Evolutionary conservation across 495 filamentous ascomycete genomes (phyloP), one percentile per base, ranked within the genome.

Genomic region (Daldinia caldariorum): DNA sequence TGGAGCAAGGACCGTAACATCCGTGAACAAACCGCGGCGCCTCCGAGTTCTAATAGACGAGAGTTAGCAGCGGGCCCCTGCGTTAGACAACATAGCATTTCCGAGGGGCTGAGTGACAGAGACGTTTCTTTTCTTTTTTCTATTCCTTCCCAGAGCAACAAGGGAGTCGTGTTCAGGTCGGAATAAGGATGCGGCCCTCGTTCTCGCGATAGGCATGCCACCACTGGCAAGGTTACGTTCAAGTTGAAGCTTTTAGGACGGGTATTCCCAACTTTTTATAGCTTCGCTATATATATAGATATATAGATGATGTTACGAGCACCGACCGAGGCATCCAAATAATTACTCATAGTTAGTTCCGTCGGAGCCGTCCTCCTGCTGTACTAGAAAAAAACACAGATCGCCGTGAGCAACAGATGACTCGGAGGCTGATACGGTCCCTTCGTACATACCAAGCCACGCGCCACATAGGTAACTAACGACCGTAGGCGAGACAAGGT

Each of bases 51-150:
- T 22, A 43, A 3, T 29, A 51, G 32, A 16, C 4, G 32, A 39
- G 57, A 29, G 39, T 64, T 34, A 59, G 29, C 20, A 37, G 22
- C 71, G 74, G 71, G 55, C 72, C 66, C 71, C 68, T 74, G 71
- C 71, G 60, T 74, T 9, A 45, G 26, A 72, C 54, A 37, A 20
- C 45, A 51, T 14, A 57, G n/a, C 49, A 34, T 34, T 63, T 66
- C 32, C 57, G 58, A 64, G 57, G 47, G 41, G 34, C 41, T 9
- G 14, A 49, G 20, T 58, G 16, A n/a, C 26, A 53, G 61, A 32
- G 29, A 35, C 49, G 29, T 13, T 4, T 34, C 26, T 26, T 26
- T 26, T 26, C 26, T 26, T 26, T 26, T 26, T 26, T 26, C 26
- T 26, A 1, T 26, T 3, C 26, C 3, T 31, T 32, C 58, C 32